Percentiles rank a stretch among this genome's conserved stretches.
Evolutionary conservation across 768 basidiomycete species (phyloP).

Genomic region (Phylloporus scabripes): DNA sequence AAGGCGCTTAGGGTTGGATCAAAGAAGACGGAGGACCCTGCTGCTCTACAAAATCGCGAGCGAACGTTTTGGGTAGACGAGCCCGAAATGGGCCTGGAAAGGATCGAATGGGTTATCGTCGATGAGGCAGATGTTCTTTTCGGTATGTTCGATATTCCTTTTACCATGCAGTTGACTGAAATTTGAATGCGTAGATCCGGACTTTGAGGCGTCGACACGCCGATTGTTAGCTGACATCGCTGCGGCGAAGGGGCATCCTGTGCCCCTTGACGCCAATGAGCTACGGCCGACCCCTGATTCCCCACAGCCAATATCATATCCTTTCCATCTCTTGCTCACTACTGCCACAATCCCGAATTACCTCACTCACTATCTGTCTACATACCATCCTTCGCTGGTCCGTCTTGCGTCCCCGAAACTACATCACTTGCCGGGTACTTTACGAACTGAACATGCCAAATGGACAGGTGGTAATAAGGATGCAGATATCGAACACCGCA

Average conservation of each 20-base stretch:
- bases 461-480: slow-evolving; percentile 80
- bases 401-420: slow-evolving; percentile 77
- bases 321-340: slow-evolving; percentile 77
- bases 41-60: slow-evolving; percentile 4
- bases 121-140: slow-evolving; percentile 92
- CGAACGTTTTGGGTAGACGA: slow-evolving; percentile 40
- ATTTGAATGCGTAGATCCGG: slow-evolving; percentile 49
- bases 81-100: slow-evolving; percentile 57
- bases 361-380: slow-evolving; percentile 58
- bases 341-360: slow-evolving; percentile 85
- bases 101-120: slow-evolving; percentile 83
- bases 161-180: not conserved
- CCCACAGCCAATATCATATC: slow-evolving; percentile 40
- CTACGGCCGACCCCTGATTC: slow-evolving; percentile 5
- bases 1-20: slow-evolving; percentile 20
- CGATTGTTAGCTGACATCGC: slow-evolving; percentile 66
- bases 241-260: slow-evolving; percentile 43
- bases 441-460: slow-evolving; percentile 66
- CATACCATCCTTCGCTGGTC: slow-evolving; percentile 54
- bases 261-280: slow-evolving; percentile 12
- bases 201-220: slow-evolving; percentile 73
- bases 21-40: slow-evolving; percentile 27
- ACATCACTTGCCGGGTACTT: slow-evolving; percentile 67
- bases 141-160: slow-evolving; percentile 41
- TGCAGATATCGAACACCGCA: slow-evolving; percentile 71